Evolutionary conservation across 495 filamentous ascomycete genomes (phyloP), one percentile per base, ranked within the genome.

Genomic region (Hyphodiscus hymeniophilus): DNA sequence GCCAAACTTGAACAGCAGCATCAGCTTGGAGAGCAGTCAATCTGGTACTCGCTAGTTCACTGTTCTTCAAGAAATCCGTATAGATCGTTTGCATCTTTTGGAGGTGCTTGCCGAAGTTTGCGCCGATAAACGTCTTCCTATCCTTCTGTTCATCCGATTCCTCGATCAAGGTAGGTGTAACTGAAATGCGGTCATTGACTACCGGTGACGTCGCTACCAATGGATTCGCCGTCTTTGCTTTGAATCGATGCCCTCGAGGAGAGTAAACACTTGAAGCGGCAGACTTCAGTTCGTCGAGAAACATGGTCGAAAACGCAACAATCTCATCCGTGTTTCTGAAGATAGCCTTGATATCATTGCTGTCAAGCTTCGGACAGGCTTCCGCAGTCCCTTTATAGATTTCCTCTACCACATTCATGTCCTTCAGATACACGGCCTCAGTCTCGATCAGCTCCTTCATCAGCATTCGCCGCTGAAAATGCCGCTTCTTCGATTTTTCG

Each of bases 361-460:
- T 62, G 21, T 83, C 86, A n/a, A 96, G 74, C 43, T 86, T 77
- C 16, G 87, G 76, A 38, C 82, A 84, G 15, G 87, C 81, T 51
- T 84, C 84, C 0, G 87, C 88, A 0, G 92, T 96, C n/a, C 84
- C 87, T 63, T 90, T 94, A 70, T 96, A 98, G 36, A 97, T 95
- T 57, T 95, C 88, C 58, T 94, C 86, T 5, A 94, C 82, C 32
- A 98, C 87, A 56, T 85, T 94, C 87, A 98, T 91, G 64, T 98
- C 92, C 51, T 84, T 75, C 38, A 87, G 75, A 63, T 90, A 97
- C 13, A 79, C 77, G 23, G 84, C 77, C 60, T 98, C 92, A 2
- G 94, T 98, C 55, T 94, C 87, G 32, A 95, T 76, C 17, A 98
- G 70, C 63, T 98, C 92, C 53, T 89, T 85, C 54, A 98, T 85